Evolutionary conservation across 2,329 filamentous ascomycete genomes (phyloP).

Genomic region (Calonectria honghensis): DNA sequence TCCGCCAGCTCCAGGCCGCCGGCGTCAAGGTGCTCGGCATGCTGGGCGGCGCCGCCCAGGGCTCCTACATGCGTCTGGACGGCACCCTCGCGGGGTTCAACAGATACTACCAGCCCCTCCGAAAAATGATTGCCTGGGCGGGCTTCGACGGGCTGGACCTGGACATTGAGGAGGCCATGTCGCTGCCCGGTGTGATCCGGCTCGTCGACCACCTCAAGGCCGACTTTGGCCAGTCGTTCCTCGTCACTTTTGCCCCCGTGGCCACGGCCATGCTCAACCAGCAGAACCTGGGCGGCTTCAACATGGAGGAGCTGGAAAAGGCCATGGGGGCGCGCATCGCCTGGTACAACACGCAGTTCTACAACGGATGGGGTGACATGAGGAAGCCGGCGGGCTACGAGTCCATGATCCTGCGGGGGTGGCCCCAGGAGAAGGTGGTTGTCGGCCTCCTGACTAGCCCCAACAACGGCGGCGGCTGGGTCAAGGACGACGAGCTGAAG

Average conservation of each 20-base stretch:
- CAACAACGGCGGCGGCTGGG: conserved; percentile 75
- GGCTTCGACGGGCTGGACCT: conserved; percentile 81
- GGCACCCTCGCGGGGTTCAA: conserved; percentile 79
- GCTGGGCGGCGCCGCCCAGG: conserved; percentile 87
- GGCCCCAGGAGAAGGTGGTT: conserved; percentile 82
- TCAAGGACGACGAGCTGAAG: conserved; percentile 66
- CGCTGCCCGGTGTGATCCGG: conserved; percentile 77
- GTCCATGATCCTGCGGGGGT: conserved; percentile 75
- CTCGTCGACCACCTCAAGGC: conserved; percentile 79
- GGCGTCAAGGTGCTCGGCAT: conserved; percentile 88
- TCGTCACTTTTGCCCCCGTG: conserved; percentile 87
- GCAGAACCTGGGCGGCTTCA: conserved; percentile 84
- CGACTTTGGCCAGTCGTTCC: conserved; percentile 81
- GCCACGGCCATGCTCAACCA: conserved; percentile 78
- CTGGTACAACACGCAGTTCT: conserved; percentile 94
- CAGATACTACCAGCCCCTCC: conserved; percentile 81
- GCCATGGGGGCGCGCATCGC: conserved; percentile 77
- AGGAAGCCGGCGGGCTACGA: conserved; percentile 65
- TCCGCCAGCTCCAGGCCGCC: conserved; percentile 79
- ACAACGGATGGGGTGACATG: conserved; percentile 85
- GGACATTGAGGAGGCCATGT: conserved; percentile 85
- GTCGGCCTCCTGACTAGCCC: conserved; percentile 86
- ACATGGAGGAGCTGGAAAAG: conserved; percentile 82
- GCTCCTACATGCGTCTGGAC: conserved; percentile 77
- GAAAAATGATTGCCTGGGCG: conserved; percentile 76